These are phyloP conservation scores for Sporothrix curviconia DNA, from an alignment of 2,329 filamentous ascomycete genomes.

Conservation along the genomic window DNA sequence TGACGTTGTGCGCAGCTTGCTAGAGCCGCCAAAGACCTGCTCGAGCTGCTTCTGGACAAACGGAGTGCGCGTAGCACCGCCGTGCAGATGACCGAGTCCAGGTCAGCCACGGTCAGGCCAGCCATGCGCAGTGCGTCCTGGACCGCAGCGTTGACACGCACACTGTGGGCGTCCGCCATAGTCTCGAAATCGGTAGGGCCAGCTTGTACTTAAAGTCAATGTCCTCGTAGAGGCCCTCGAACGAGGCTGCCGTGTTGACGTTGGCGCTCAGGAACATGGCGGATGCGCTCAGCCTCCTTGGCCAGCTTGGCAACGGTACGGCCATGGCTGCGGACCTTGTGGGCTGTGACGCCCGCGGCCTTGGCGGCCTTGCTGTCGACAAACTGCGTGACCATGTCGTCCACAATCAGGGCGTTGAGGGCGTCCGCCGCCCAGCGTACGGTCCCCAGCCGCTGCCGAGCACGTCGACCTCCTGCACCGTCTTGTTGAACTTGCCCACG, in stretches of 20 bases:
- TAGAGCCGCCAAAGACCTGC: conserved; percentile 59
- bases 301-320: conserved; percentile 82
- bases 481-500: conserved; percentile 90
- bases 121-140: conserved; percentile 68
- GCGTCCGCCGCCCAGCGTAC: conserved; percentile 82
- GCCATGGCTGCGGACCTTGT: conserved; percentile 65
- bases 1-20: conserved; percentile 92
- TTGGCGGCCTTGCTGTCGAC: conserved; percentile 62
- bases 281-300: conserved; percentile 81
- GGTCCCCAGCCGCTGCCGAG: conserved; percentile 83
- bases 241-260: conserved; percentile 68
- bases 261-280: conserved; percentile 94
- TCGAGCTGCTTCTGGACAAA: conserved; percentile 91
- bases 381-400: conserved; percentile 81
- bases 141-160: conserved; percentile 63
- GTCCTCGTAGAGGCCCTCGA: conserved; percentile 87
- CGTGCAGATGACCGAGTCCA: conserved; percentile 92
- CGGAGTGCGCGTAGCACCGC: conserved; percentile 81
- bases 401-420: conserved; percentile 79
- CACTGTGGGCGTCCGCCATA: conserved; percentile 60
- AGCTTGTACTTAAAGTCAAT: conserved; percentile 92
- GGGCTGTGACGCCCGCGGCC: conserved; percentile 54
- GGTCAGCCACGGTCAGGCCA: conserved; percentile 63
- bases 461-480: conserved; percentile 88
- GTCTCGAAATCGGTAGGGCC: conserved; percentile 69